Percentiles rank a stretch among this genome's conserved stretches.
phyloP scores from a whole-genome alignment of 805 yeast species.

The Schwanniomyces polymorphus region DNA sequence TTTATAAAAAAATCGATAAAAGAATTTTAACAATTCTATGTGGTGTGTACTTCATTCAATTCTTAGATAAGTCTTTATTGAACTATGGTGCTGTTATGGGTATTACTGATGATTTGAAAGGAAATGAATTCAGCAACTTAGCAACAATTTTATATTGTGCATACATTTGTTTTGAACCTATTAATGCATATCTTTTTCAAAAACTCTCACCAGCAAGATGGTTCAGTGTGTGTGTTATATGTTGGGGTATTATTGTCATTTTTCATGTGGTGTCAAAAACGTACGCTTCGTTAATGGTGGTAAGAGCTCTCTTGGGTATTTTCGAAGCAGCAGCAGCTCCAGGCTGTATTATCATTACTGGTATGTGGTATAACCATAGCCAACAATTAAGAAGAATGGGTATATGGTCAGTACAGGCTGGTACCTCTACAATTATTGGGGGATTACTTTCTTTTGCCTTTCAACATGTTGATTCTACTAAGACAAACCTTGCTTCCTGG shows the following conservation, averaged over 20 bases:
- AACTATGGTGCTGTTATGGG: slow-evolving; percentile 70
- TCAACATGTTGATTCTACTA: slow-evolving; percentile 43
- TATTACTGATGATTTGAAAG: slow-evolving; percentile 47
- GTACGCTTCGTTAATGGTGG: slow-evolving; percentile 56
- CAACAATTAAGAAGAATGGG: slow-evolving; percentile 57
- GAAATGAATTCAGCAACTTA: slow-evolving; percentile 50
- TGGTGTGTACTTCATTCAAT: slow-evolving; percentile 55
- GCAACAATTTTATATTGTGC: slow-evolving; percentile 56
- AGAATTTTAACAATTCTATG: slow-evolving; percentile 51
- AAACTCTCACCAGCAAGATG: slow-evolving; percentile 54
- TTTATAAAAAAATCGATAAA: slow-evolving; percentile 43
- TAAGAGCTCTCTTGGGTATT: slow-evolving; percentile 51
- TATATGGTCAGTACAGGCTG: slow-evolving; percentile 59
- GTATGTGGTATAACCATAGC: slow-evolving; percentile 59
- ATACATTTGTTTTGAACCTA: slow-evolving; percentile 54
- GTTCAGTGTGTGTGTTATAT: slow-evolving; percentile 43
- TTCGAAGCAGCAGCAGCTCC: slow-evolving; percentile 59
- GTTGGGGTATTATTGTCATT: slow-evolving; percentile 56
- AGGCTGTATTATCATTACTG: slow-evolving; percentile 55
- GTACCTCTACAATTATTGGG: slow-evolving; percentile 54
- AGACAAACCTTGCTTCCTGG: slow-evolving; percentile 48
- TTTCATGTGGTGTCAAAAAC: slow-evolving; percentile 53
- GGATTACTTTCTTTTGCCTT: slow-evolving; percentile 48
- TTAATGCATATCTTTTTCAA: slow-evolving; percentile 43
- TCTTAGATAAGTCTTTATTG: slow-evolving; percentile 57